phyloP scores from a whole-genome alignment of 495 filamentous ascomycete species.

The Aspergillus steynii region DNA sequence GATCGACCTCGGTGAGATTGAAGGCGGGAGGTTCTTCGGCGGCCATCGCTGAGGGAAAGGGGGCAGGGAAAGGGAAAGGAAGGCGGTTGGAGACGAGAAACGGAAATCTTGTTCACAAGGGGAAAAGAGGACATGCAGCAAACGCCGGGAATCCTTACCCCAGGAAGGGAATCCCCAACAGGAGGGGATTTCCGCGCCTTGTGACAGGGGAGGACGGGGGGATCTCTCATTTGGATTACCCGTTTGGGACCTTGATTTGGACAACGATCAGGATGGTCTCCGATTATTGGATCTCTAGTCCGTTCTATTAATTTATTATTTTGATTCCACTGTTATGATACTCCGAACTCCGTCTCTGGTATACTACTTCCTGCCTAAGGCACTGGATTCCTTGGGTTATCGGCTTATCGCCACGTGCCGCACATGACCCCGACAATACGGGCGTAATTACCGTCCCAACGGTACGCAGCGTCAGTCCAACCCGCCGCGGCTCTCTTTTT shows the following conservation, averaged over 20 bases:
- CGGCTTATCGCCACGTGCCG: neutral
- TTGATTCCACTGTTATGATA: too few relatives aligned
- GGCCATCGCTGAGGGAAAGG: conserved; percentile 2
- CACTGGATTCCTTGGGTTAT: too few relatives aligned
- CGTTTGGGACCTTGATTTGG: too few relatives aligned
- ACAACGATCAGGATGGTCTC: too few relatives aligned
- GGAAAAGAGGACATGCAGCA: conserved; percentile 4
- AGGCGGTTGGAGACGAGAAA: neutral
- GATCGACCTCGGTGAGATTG: conserved; percentile 65
- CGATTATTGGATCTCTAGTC: too few relatives aligned
- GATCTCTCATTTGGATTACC: too few relatives aligned
- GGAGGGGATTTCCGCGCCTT: neutral
- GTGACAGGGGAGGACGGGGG: too few relatives aligned
- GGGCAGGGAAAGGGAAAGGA: neutral
- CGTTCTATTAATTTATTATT: too few relatives aligned
- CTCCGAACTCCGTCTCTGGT: too few relatives aligned
- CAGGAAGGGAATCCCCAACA: conserved; percentile 7
- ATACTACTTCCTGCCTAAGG: too few relatives aligned
- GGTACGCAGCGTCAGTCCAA: neutral
- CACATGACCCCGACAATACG: neutral
- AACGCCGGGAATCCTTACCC: conserved; percentile 16
- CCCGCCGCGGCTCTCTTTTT: neutral
- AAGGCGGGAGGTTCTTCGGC: conserved; percentile 46
- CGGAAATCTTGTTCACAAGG: neutral
- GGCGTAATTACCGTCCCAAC: neutral